Conservation (phyloP, 2,329 filamentous ascomycete genomes). For the Claviceps africana region DNA sequence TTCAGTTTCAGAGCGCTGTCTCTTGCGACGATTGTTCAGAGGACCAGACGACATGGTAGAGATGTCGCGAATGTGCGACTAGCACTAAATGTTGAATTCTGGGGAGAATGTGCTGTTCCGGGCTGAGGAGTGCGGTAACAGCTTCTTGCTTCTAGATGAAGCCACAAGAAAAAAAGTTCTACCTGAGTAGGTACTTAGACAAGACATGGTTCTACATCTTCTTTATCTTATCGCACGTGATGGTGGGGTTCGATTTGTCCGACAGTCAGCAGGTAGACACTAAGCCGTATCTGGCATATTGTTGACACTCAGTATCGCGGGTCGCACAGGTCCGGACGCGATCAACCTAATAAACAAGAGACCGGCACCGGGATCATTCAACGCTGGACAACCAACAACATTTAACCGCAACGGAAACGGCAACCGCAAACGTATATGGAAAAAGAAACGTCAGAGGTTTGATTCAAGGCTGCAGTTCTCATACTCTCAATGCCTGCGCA, state of each 20-base stretch:
- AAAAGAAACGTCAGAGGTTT: neutral
- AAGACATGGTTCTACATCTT: neutral
- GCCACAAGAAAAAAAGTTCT: neutral
- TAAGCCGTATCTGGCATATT: conserved; percentile 19
- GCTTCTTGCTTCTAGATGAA: neutral
- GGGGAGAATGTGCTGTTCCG: neutral
- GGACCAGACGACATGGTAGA: neutral
- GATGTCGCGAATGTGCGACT: neutral
- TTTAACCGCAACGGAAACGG: neutral
- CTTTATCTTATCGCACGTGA: conserved; percentile 23
- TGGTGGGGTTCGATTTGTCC: conserved; percentile 6
- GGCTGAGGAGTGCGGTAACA: neutral
- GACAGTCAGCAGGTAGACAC: conserved; percentile 1
- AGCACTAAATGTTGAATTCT: neutral
- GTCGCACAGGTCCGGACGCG: conserved; percentile 11
- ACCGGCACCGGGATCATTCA: neutral
- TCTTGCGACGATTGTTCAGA: conserved; percentile 20
- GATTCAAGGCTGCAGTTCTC: neutral
- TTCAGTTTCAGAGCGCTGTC: conserved; percentile 20
- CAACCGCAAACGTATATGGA: neutral
- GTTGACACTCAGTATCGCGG: conserved; percentile 15
- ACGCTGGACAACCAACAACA: neutral
- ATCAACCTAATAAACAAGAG: conserved; percentile 15
- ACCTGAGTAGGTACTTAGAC: neutral
- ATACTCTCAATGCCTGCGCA: conserved; percentile 32